These are phyloP conservation scores for Globisporangium abappressorium DNA, from an alignment of 352 stramenopile species.

Conservation along the genomic window DNA sequence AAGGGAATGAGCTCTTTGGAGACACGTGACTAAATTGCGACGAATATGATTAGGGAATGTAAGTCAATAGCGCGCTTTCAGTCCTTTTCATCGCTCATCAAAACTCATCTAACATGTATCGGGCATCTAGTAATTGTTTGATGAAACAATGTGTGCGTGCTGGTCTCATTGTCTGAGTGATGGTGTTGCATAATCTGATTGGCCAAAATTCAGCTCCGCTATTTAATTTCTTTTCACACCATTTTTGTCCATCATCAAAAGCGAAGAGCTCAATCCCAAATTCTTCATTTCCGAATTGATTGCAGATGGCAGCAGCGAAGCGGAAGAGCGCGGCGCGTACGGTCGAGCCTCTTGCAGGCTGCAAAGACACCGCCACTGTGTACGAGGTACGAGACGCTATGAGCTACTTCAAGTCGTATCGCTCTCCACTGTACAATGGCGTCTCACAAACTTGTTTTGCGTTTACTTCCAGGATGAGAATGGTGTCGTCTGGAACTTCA, in stretches of 20 bases:
- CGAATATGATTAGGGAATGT: no score
- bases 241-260: not conserved
- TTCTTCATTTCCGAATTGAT: not conserved
- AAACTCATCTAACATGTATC: no score
- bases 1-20: no score
- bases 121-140: no score
- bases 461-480: constrained; percentile 33
- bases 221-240: not conserved
- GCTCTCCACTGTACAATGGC: not conserved
- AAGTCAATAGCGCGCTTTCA: no score
- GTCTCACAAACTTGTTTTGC: not conserved
- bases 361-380: not conserved
- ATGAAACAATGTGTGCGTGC: not conserved
- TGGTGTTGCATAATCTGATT: not conserved
- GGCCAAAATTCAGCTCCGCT: not conserved
- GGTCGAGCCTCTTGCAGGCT: not conserved
- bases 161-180: not conserved
- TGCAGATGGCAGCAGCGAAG: not conserved
- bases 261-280: not conserved
- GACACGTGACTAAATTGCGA: no score
- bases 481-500: constrained; percentile 59
- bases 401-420: no score
- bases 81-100: no score
- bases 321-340: constrained; percentile 1
- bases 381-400: not conserved